These are phyloP conservation scores for Erysimum pusillum DNA, from an alignment of 441 rosid genomes.

Conservation along the genomic window DNA sequence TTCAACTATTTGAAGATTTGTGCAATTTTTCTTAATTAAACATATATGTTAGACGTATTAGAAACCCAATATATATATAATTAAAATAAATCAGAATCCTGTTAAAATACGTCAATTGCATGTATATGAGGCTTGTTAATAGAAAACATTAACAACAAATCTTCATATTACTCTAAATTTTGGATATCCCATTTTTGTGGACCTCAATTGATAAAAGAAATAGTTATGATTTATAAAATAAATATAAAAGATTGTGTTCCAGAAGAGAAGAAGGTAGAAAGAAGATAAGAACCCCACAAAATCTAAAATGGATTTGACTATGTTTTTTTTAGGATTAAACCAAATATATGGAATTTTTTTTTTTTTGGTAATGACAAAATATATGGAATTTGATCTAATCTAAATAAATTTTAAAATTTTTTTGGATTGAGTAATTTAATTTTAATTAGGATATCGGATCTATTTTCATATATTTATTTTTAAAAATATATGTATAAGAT, in stretches of 20 bases:
- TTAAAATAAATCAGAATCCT: background rate
- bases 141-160: background rate
- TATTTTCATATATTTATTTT: background rate
- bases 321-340: background rate
- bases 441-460: background rate
- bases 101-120: background rate
- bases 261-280: background rate
- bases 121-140: background rate
- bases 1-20: background rate
- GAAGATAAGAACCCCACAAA: background rate
- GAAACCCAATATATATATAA: background rate
- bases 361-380: too few species aligned
- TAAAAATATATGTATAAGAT: background rate
- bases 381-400: background rate
- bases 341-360: background rate
- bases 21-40: background rate
- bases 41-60: background rate
- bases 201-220: background rate
- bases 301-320: background rate
- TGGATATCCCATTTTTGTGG: background rate
- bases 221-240: background rate
- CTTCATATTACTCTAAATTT: background rate
- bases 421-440: background rate
- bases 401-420: background rate
- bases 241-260: background rate